Conservation (phyloP, 140 eudicot genomes). For the Stevia rebaudiana region DNA sequence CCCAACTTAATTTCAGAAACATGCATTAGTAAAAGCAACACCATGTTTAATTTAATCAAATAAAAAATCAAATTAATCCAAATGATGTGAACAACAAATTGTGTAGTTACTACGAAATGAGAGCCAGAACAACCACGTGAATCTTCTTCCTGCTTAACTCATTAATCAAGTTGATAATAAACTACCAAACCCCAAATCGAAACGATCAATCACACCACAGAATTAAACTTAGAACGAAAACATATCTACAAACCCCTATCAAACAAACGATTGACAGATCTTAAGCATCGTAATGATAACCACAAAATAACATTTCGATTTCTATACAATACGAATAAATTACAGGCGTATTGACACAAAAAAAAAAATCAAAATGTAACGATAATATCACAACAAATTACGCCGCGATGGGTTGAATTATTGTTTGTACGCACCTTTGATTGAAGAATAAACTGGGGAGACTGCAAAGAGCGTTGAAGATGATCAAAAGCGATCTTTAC, state of each 20-base stretch:
- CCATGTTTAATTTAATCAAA: no score
- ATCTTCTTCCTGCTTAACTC: conserved; percentile 11
- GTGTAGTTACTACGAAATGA: no score
- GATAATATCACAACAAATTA: background rate
- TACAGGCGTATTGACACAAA: conserved; percentile 5
- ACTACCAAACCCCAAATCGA: conserved; percentile 1
- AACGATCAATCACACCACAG: conserved; percentile 9
- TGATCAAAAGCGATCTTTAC: conserved; percentile 1
- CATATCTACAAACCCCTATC: background rate
- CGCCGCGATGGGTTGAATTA: conserved; percentile 1
- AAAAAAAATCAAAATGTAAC: conserved; percentile 9
- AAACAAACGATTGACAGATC: conserved; percentile 19
- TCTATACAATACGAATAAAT: background rate
- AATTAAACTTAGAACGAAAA: conserved; percentile 1
- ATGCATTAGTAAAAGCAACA: no score
- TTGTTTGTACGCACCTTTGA: conserved; percentile 20
- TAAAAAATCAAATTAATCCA: no score
- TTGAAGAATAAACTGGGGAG: background rate
- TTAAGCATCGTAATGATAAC: background rate
- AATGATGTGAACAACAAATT: no score
- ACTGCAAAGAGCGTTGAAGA: conserved; percentile 1
- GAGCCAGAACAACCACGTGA: background rate
- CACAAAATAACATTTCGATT: background rate
- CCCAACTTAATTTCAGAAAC: no score
- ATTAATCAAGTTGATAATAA: conserved; percentile 5